Conservation (phyloP, 768 basidiomycete genomes). For the Trametes gibbosa region DNA sequence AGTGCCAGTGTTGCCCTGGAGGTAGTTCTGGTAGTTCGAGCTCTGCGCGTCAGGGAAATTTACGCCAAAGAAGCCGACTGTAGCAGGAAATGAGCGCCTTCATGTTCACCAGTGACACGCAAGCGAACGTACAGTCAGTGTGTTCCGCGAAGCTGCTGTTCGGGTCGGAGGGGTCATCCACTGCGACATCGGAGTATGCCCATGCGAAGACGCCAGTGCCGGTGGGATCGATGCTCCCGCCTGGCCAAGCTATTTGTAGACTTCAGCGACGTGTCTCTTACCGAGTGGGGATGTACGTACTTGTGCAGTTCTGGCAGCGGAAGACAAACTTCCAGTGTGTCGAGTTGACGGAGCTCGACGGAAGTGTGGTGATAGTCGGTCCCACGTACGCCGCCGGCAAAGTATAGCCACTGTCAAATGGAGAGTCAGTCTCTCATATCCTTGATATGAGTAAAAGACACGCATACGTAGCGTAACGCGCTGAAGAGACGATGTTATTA, state of each 20-base stretch:
- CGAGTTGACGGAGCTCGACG: constrained; percentile 48
- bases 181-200: constrained; percentile 42
- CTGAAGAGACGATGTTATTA: constrained; percentile 49
- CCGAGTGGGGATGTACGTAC: constrained; percentile 32
- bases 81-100: not conserved
- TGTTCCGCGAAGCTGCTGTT: constrained; percentile 53
- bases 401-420: constrained; percentile 46
- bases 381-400: constrained; percentile 51
- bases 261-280: not conserved
- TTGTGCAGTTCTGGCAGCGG: constrained; percentile 64
- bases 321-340: constrained; percentile 71
- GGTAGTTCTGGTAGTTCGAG: constrained; percentile 48
- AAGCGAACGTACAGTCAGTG: constrained; percentile 47
- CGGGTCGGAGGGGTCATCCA: constrained; percentile 50
- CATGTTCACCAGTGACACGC: no score
- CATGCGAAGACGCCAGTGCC: constrained; percentile 48
- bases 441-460: no score
- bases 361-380: constrained; percentile 51
- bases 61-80: constrained; percentile 61
- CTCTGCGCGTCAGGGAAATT: constrained; percentile 47
- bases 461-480: constrained; percentile 50
- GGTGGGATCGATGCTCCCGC: constrained; percentile 36
- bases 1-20: constrained; percentile 43
- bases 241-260: constrained; percentile 36
- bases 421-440: no score